Evolutionary conservation across 1,284 basidiomycete species (phyloP).

Genomic region (Ceratobasidium sp.): DNA sequence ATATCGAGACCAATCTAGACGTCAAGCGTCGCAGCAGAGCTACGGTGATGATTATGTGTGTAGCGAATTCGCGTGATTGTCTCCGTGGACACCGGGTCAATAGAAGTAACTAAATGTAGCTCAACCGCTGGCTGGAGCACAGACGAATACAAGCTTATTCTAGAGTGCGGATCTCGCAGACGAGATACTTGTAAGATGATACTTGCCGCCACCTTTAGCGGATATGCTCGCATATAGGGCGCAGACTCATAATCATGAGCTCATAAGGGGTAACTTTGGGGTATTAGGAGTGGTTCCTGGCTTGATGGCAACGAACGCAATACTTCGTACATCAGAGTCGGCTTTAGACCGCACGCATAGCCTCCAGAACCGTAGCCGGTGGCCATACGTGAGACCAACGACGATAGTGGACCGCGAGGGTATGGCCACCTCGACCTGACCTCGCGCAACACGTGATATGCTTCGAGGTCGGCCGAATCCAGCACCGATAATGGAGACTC

Average conservation of each 20-base stretch:
- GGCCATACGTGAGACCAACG: background rate
- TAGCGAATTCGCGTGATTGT: background rate
- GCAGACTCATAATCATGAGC: background rate
- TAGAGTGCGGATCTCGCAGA: no score
- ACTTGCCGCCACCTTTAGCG: no score
- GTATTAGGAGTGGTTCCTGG: slow-evolving; percentile 35
- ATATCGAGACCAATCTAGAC: no score
- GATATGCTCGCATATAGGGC: background rate
- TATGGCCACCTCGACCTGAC: background rate
- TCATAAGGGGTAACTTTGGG: slow-evolving; percentile 39
- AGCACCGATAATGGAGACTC: background rate
- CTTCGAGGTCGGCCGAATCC: background rate
- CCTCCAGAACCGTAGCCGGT: background rate
- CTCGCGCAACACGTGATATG: background rate
- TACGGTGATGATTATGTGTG: slow-evolving; percentile 15
- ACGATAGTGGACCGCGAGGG: background rate
- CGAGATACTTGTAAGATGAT: no score
- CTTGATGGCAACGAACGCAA: slow-evolving; percentile 38
- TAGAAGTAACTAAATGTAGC: no score
- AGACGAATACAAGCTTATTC: no score
- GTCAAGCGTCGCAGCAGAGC: no score
- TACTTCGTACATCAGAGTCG: background rate
- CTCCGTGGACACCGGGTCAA: background rate
- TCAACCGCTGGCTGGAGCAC: no score
- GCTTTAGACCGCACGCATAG: background rate